A percentile compares a stretch with the other conserved stretches of the same genome.
phyloP scores from a whole-genome alignment of 2,329 filamentous ascomycete species.

The Phyllachora maydis region DNA sequence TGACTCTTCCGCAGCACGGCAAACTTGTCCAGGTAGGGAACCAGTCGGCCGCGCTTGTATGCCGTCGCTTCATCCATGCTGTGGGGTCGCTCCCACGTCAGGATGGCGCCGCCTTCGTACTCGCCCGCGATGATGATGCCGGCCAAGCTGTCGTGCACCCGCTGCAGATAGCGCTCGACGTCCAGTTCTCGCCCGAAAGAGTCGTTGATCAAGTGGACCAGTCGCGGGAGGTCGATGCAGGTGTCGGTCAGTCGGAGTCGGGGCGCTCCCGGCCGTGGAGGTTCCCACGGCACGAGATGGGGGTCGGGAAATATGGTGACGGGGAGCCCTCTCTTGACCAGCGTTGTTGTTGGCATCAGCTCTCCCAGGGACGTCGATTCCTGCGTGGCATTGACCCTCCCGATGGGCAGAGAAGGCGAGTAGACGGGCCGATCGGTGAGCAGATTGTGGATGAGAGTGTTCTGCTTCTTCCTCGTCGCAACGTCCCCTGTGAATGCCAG shows the following conservation, averaged over 20 bases:
- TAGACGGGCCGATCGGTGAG: slow-evolving; percentile 86
- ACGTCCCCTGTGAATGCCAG: slow-evolving; percentile 29
- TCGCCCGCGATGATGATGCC: slow-evolving; percentile 89
- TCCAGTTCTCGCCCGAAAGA: slow-evolving; percentile 78
- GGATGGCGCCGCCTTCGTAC: slow-evolving; percentile 85
- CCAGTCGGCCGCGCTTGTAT: slow-evolving; percentile 38
- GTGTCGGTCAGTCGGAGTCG: slow-evolving; percentile 57
- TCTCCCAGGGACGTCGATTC: slow-evolving; percentile 4
- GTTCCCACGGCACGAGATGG: slow-evolving; percentile 41
- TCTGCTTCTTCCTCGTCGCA: slow-evolving; percentile 35
- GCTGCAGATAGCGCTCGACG: slow-evolving; percentile 57
- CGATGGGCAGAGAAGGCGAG: slow-evolving; percentile 72
- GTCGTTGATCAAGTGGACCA: slow-evolving; percentile 80
- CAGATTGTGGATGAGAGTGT: slow-evolving; percentile 86
- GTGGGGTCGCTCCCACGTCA: slow-evolving; percentile 78
- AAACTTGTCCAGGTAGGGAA: slow-evolving; percentile 95
- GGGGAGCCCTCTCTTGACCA: slow-evolving; percentile 82
- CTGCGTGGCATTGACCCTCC: slow-evolving; percentile 28
- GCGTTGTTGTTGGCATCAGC: slow-evolving; percentile 42
- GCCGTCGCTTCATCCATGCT: slow-evolving; percentile 32
- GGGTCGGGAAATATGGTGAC: slow-evolving; percentile 66
- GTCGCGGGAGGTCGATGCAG: slow-evolving; percentile 60
- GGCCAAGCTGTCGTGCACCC: slow-evolving; percentile 65
- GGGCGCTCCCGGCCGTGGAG: slow-evolving; percentile 35
- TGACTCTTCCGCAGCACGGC: slow-evolving; percentile 78